Evolutionary conservation across 2,329 filamentous ascomycete species (phyloP), one percentile per base, ranked within the genome.

Genomic region (Cercospora janseana): DNA sequence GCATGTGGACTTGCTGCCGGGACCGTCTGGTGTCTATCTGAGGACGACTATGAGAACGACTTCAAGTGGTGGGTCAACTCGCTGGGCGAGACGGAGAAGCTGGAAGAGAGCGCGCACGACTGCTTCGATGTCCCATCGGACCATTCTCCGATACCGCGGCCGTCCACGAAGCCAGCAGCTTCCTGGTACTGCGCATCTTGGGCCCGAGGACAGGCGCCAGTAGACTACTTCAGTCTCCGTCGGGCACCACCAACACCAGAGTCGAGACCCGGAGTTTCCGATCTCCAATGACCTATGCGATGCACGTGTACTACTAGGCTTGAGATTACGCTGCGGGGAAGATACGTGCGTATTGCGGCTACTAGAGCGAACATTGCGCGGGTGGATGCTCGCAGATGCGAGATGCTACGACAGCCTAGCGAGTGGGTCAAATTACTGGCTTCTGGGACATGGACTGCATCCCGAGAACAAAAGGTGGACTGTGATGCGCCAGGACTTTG

Each of bases 1-100:
- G 27, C 28, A 27, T 51, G 49, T 21, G 48, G 48, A 10, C 28
- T 51, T 16, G 23, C 46, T 3, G 13, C 21, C 26, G 52, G 52
- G 9, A 48, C 43, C n/a, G 45, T 55, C 8, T 55, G 52, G 52
- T 50, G 50, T 31, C 18, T 51, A 16, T 51, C 49, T 15, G 49
- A 51, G 26, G 43, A 51, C 15, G 48, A 47, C n/a, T 55, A 28
- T 31, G 49, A 44, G 43, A 51, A 37, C 13, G 43, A 52, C 35
- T 46, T 45, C 21, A 31, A 44, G 31, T 55, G 52, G 48, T 55
- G 52, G 52, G 48, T 48, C 24, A 55, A 51, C 27, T 34, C 42
- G 18, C 48, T 47, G 31, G 52, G 49, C 16, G 47, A 51, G 24
- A 54, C 51, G 27, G 47, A 54, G 24, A 51, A 38, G 32, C 29